Evolutionary conservation across 805 yeast species (phyloP).

Genomic region (Saccharomycopsis fibuligera): DNA sequence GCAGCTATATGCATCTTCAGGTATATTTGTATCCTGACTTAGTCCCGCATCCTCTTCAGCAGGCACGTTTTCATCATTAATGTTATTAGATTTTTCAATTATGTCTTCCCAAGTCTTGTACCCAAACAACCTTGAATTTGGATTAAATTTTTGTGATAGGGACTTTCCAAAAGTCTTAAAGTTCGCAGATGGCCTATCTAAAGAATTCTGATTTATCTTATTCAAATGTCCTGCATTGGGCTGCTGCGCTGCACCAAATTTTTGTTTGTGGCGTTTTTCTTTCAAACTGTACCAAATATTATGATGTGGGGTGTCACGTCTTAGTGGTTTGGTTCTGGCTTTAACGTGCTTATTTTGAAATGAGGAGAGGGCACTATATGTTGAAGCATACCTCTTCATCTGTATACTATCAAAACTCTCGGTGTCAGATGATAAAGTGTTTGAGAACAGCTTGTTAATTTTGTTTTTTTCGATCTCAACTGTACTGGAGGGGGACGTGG

Average conservation of each 20-base stretch:
- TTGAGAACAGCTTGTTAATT: not conserved
- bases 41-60: not conserved
- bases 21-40: not conserved
- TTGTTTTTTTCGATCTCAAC: too few relatives aligned
- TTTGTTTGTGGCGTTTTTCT: not conserved
- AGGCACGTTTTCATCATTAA: not conserved
- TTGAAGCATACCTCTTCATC: not conserved
- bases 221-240: not conserved
- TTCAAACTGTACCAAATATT: not conserved
- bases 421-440: not conserved
- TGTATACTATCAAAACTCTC: not conserved
- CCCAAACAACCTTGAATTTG: not conserved
- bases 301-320: not conserved
- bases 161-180: not conserved
- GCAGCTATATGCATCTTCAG: slow-evolving; percentile 1
- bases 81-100: not conserved
- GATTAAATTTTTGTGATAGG: not conserved
- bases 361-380: not conserved
- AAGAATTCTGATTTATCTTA: not conserved
- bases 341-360: not conserved
- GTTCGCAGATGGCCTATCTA: not conserved
- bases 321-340: not conserved
- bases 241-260: not conserved
- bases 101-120: not conserved
- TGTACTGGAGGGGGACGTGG: not conserved